Conservation (phyloP, 352 stramenopile species). For the Hyaloperonospora arabidopsidis region DNA sequence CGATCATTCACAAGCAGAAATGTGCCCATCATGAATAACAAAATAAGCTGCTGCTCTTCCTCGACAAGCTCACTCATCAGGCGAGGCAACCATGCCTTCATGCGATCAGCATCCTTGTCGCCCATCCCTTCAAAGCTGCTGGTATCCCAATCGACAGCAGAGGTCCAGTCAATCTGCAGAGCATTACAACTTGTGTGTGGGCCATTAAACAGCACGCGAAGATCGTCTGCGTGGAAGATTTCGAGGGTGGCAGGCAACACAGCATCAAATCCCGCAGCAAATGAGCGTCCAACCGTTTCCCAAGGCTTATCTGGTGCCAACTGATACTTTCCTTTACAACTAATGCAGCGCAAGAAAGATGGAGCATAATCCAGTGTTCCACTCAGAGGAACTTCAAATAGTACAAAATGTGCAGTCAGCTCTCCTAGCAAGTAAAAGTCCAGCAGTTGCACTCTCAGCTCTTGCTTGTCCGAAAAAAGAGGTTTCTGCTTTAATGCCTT, state of each 20-base stretch:
- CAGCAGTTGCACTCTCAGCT: conserved; percentile 22
- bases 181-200: conserved; percentile 25
- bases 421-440: conserved; percentile 57
- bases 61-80: conserved; percentile 46
- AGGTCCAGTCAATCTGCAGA: conserved; percentile 36
- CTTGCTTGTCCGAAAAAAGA: conserved; percentile 15
- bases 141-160: conserved; percentile 31
- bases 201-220: conserved; percentile 49
- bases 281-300: conserved; percentile 25
- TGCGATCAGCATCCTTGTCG: conserved; percentile 8
- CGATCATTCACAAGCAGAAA: conserved; percentile 35
- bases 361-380: conserved; percentile 49
- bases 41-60: conserved; percentile 50
- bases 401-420: conserved; percentile 50
- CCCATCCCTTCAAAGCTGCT: conserved; percentile 10
- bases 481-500: neutral
- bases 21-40: conserved; percentile 48
- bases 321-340: conserved; percentile 24
- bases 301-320: conserved; percentile 18
- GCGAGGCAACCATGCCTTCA: conserved; percentile 38
- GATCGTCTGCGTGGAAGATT: conserved; percentile 42
- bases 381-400: conserved; percentile 39
- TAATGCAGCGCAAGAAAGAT: conserved; percentile 39
- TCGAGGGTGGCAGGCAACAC: conserved; percentile 45
- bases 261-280: conserved; percentile 46